Percentiles rank a stretch among this genome's conserved stretches.
Evolutionary conservation across 2,329 filamentous ascomycete genomes (phyloP).

Genomic region (Calonectria leucothoes): DNA sequence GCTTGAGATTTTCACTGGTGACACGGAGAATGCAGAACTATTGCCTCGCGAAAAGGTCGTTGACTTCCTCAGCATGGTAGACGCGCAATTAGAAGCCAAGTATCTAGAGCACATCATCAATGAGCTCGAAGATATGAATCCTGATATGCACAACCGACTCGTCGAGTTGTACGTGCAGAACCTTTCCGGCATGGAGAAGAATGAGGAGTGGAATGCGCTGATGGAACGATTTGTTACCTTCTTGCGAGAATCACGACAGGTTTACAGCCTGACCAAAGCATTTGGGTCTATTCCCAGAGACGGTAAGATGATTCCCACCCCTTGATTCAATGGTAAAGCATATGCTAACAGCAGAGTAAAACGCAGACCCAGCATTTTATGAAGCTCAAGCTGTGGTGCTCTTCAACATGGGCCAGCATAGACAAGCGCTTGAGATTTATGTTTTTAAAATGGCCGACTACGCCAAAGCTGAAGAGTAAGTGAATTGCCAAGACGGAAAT

Average conservation of each 20-base stretch:
- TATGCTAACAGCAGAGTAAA: conserved; percentile 19
- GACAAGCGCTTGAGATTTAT: conserved; percentile 96
- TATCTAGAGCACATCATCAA: conserved; percentile 93
- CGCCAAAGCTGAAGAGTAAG: conserved; percentile 90
- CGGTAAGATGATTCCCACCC: conserved; percentile 61
- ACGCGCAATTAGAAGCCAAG: conserved; percentile 76
- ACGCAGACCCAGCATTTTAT: conserved; percentile 83
- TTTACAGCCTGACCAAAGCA: conserved; percentile 82
- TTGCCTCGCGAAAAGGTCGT: conserved; percentile 83
- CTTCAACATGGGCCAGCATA: conserved; percentile 94
- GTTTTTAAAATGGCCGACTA: conserved; percentile 94
- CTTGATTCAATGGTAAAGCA: neutral
- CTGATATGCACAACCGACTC: conserved; percentile 88
- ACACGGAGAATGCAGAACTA: conserved; percentile 94
- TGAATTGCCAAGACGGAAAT: neutral
- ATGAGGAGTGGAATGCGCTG: conserved; percentile 65
- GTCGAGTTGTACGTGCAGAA: conserved; percentile 77
- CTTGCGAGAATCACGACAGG: conserved; percentile 77
- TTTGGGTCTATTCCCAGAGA: conserved; percentile 83
- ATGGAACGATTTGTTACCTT: conserved; percentile 79
- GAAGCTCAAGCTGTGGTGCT: conserved; percentile 91
- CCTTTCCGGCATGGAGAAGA: conserved; percentile 55
- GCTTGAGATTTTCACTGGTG: conserved; percentile 93
- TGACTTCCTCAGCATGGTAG: conserved; percentile 77
- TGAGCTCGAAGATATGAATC: conserved; percentile 85